Percentiles rank a stretch among this genome's conserved stretches.
Evolutionary conservation across 2,329 filamentous ascomycete genomes (phyloP).

Genomic region (Fusarium sp.): DNA sequence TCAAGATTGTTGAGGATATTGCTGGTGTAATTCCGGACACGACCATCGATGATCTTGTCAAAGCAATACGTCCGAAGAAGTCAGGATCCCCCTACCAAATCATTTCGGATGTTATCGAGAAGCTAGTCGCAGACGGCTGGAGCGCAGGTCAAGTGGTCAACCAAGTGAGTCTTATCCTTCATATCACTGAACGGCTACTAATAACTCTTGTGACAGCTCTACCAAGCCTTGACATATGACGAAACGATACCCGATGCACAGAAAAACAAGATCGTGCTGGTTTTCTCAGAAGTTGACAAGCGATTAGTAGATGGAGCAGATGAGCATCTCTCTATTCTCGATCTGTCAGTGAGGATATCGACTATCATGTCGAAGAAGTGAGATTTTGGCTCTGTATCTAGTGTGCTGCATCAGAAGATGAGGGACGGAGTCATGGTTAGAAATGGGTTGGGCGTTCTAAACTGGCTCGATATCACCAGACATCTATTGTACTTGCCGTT

Average conservation of each 20-base stretch:
- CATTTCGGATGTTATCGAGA: slow-evolving; percentile 82
- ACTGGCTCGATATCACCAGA: slow-evolving; percentile 30
- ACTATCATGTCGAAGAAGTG: slow-evolving; percentile 68
- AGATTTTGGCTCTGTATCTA: neutral
- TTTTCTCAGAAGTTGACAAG: slow-evolving; percentile 96
- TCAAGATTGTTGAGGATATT: slow-evolving; percentile 89
- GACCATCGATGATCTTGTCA: slow-evolving; percentile 75
- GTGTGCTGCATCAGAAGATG: slow-evolving; percentile 10
- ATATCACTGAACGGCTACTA: neutral
- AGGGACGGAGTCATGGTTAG: slow-evolving; percentile 38
- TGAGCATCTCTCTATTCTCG: slow-evolving; percentile 90
- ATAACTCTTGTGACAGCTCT: slow-evolving; percentile 63
- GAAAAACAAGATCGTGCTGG: slow-evolving; percentile 88
- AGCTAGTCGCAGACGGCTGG: slow-evolving; percentile 96
- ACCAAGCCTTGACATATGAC: slow-evolving; percentile 83
- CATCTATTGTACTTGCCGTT: slow-evolving; percentile 22
- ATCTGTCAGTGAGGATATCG: slow-evolving; percentile 83
- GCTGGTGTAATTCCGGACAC: slow-evolving; percentile 87
- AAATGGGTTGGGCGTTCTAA: slow-evolving; percentile 40
- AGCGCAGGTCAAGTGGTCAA: slow-evolving; percentile 88
- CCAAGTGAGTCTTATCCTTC: slow-evolving; percentile 65
- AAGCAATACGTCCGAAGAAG: slow-evolving; percentile 78
- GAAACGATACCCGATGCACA: slow-evolving; percentile 84
- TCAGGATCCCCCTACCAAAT: slow-evolving; percentile 73
- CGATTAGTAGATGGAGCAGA: slow-evolving; percentile 93